Percentiles rank a stretch among this genome's conserved stretches.
Conservation (phyloP, 116 monocot genomes). For the Thalassia testudinum region DNA sequence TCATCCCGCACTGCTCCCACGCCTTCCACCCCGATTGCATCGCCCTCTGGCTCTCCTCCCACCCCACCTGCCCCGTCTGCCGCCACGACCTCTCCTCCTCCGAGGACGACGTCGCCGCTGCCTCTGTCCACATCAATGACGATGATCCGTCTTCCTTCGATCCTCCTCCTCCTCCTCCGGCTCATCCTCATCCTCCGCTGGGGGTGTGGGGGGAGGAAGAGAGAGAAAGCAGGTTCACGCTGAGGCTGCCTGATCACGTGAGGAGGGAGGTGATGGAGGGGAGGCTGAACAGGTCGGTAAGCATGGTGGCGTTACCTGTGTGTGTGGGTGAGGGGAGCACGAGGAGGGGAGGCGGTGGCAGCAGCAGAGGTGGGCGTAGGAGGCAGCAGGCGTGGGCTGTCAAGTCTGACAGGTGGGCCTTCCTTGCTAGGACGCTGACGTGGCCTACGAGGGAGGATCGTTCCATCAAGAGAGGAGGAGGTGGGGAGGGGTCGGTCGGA, state of each 20-base stretch:
- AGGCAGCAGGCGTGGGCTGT: background rate
- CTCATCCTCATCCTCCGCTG: no score
- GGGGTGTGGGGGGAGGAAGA: no score
- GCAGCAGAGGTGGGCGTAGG: background rate
- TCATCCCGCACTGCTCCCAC: constrained; percentile 23
- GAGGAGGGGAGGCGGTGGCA: background rate
- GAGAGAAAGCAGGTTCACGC: constrained; percentile 3
- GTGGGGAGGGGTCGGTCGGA: background rate
- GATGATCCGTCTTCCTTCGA: no score
- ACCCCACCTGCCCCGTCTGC: constrained; percentile 26
- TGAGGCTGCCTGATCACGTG: constrained; percentile 13
- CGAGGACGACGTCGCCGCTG: no score
- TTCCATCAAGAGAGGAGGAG: background rate
- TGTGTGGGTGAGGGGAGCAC: background rate
- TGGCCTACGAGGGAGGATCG: background rate
- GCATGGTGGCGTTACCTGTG: constrained; percentile 2
- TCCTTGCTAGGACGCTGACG: background rate
- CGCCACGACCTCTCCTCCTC: constrained; percentile 10
- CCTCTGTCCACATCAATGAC: no score
- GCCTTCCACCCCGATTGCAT: constrained; percentile 23
- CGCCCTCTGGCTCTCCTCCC: constrained; percentile 13
- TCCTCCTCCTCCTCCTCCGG: no score
- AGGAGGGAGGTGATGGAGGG: constrained; percentile 8
- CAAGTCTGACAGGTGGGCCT: constrained; percentile 4
- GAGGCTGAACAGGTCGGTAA: constrained; percentile 6